Percentiles rank a stretch among this genome's conserved stretches.
These are phyloP conservation scores for Durotheca rogersii DNA, from an alignment of 495 filamentous ascomycete genomes.

Conservation along the genomic window DNA sequence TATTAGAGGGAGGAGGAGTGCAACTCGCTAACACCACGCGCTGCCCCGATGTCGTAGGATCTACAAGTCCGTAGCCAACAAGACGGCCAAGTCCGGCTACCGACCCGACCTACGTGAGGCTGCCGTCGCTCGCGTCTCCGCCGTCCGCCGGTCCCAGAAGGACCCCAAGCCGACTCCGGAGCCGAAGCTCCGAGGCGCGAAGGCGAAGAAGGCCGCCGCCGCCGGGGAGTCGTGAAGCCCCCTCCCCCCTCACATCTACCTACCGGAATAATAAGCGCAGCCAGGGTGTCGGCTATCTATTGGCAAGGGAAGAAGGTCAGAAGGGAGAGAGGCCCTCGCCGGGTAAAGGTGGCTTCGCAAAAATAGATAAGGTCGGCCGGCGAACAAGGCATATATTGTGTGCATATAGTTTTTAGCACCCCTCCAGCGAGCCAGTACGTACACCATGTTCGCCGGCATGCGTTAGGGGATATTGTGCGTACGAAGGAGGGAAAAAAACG, in stretches of 20 bases:
- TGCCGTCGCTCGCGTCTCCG: conserved; percentile 85
- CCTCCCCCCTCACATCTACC: too few species aligned
- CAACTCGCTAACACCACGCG: conserved; percentile 32
- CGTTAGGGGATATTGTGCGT: conserved; percentile 3
- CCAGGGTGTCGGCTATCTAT: too few species aligned
- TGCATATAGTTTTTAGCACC: conserved; percentile 20
- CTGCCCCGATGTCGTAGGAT: conserved; percentile 60
- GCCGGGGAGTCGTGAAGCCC: conserved; percentile 35
- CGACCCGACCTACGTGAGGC: conserved; percentile 82
- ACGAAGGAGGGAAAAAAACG: conserved; percentile 15
- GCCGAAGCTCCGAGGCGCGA: conserved; percentile 74
- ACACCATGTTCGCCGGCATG: too few species aligned
- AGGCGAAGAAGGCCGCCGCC: conserved; percentile 74
- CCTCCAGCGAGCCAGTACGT: too few species aligned
- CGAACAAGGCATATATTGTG: conserved; percentile 27
- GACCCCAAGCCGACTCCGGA: conserved; percentile 72
- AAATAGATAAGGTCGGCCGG: conserved; percentile 25
- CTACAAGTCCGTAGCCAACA: conserved; percentile 79
- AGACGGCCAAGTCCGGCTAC: conserved; percentile 78
- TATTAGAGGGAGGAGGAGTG: background rate
- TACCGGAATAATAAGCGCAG: too few species aligned
- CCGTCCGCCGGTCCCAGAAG: conserved; percentile 76
- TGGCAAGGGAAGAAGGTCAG: too few species aligned
- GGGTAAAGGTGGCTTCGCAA: conserved; percentile 15
- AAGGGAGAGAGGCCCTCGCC: too few species aligned